phyloP scores from a whole-genome alignment of 2,329 filamentous ascomycete species.

The Phialophora macrospora region DNA sequence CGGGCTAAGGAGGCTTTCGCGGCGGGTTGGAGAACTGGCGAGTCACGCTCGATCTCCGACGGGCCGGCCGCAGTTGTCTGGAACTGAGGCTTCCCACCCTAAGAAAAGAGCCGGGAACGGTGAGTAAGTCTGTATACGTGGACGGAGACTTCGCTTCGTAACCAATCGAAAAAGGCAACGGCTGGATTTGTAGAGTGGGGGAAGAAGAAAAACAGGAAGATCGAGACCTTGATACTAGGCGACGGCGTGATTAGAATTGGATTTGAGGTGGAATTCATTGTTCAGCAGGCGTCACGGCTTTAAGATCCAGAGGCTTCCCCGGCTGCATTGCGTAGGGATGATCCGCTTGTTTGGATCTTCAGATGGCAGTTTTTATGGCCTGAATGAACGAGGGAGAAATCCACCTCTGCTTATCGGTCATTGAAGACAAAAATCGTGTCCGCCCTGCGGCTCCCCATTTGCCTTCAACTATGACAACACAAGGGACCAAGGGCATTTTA shows the following conservation, averaged over 20 bases:
- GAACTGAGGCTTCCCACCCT: background rate
- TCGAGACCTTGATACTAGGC: conserved; percentile 3
- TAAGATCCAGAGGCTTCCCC: background rate
- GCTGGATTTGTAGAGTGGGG: conserved; percentile 4
- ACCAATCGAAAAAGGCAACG: background rate
- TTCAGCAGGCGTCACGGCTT: conserved; percentile 2
- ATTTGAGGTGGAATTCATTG: background rate
- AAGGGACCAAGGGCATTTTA: background rate
- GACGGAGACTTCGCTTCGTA: background rate
- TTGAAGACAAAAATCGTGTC: background rate
- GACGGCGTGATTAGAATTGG: conserved; percentile 2
- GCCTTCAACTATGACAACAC: background rate
- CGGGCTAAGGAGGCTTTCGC: background rate
- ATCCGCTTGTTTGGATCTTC: background rate
- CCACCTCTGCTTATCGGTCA: conserved; percentile 4
- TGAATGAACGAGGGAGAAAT: background rate
- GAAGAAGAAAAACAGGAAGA: conserved; percentile 18
- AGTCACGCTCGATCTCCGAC: conserved; percentile 17
- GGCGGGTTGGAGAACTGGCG: conserved; percentile 2
- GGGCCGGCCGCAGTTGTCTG: background rate
- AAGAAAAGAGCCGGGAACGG: background rate
- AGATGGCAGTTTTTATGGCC: background rate
- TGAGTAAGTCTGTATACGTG: background rate
- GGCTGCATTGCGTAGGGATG: background rate
- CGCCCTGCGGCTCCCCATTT: background rate